Conservation (phyloP, 257 asterid species). For the Coffea eugenioides region DNA sequence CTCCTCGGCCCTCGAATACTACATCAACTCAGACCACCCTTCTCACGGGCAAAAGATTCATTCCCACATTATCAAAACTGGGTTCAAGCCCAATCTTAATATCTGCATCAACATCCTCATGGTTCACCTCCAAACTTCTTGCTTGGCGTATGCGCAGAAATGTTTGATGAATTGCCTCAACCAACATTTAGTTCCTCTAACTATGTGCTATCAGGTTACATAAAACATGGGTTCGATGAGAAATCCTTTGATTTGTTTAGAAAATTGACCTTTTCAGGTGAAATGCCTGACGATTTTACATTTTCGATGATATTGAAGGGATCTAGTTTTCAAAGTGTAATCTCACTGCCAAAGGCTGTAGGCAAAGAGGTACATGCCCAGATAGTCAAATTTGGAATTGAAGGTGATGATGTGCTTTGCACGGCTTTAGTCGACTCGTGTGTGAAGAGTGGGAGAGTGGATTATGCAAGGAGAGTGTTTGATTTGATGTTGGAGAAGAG, state of each 20-base stretch:
- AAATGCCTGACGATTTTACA: conserved; percentile 67
- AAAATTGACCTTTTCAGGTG: conserved; percentile 39
- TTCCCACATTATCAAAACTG: conserved; percentile 65
- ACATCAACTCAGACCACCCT: conserved; percentile 71
- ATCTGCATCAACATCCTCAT: conserved; percentile 73
- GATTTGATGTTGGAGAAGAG: conserved; percentile 66
- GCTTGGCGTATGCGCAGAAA: conserved; percentile 50
- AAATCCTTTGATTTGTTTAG: conserved; percentile 56
- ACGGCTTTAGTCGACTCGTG: conserved; percentile 79
- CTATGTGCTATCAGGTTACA: conserved; percentile 75
- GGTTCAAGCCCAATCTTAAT: conserved; percentile 56
- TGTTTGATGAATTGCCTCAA: conserved; percentile 72
- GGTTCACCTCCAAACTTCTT: conserved; percentile 45
- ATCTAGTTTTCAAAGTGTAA: conserved; percentile 36
- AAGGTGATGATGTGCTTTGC: conserved; percentile 71
- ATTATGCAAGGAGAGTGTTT: conserved; percentile 67
- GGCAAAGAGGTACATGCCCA: conserved; percentile 68
- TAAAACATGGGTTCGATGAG: conserved; percentile 43
- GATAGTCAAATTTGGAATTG: conserved; percentile 42
- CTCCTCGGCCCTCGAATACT: conserved; percentile 51
- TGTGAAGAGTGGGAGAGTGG: conserved; percentile 57
- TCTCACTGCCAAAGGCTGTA: conserved; percentile 6
- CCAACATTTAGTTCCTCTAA: conserved; percentile 74
- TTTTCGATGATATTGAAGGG: conserved; percentile 80
- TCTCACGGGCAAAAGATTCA: conserved; percentile 74